A percentile compares a stretch with the other conserved stretches of the same genome.
These are phyloP conservation scores for Mycena amicta DNA, from an alignment of 768 basidiomycete species.

Conservation along the genomic window DNA sequence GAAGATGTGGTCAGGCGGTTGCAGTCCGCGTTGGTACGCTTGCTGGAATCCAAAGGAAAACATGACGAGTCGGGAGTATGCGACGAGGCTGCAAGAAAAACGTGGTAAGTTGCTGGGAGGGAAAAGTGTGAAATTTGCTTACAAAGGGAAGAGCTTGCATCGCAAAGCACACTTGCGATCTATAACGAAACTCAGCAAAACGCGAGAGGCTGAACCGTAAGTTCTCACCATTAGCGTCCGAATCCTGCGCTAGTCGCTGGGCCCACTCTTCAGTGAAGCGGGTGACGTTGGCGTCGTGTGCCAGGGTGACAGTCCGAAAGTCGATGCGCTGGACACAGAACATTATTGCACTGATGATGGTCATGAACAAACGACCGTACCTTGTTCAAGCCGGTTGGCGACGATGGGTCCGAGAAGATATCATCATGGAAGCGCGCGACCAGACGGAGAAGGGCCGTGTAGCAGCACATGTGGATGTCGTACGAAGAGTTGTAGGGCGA, in stretches of 20 bases:
- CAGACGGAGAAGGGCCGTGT: constrained; percentile 69
- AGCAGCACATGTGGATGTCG: constrained; percentile 76
- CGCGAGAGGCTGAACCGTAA: background rate
- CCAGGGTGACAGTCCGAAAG: constrained; percentile 64
- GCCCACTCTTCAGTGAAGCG: constrained; percentile 71
- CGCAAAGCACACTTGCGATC: constrained; percentile 65
- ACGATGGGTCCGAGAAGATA: constrained; percentile 70
- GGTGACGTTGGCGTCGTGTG: constrained; percentile 60
- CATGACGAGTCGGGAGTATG: constrained; percentile 82
- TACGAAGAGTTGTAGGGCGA: constrained; percentile 68
- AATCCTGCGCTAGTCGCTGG: constrained; percentile 57
- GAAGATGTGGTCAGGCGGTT: constrained; percentile 62
- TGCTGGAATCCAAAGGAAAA: constrained; percentile 87
- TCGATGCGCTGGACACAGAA: constrained; percentile 54
- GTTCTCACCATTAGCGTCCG: constrained; percentile 54
- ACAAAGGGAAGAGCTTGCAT: constrained; percentile 74
- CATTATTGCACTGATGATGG: constrained; percentile 4
- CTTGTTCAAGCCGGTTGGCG: constrained; percentile 72
- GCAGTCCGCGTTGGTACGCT: constrained; percentile 71
- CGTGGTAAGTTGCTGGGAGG: background rate
- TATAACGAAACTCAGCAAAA: constrained; percentile 27
- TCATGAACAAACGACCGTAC: constrained; percentile 32
- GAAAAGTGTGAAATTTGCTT: constrained; percentile 28
- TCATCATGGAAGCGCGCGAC: constrained; percentile 77
- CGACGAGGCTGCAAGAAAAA: constrained; percentile 55